Percentiles rank a stretch among this genome's conserved stretches.
Conservation (phyloP, 2,329 filamentous ascomycete genomes). For the Hymenoscyphus occultus region DNA sequence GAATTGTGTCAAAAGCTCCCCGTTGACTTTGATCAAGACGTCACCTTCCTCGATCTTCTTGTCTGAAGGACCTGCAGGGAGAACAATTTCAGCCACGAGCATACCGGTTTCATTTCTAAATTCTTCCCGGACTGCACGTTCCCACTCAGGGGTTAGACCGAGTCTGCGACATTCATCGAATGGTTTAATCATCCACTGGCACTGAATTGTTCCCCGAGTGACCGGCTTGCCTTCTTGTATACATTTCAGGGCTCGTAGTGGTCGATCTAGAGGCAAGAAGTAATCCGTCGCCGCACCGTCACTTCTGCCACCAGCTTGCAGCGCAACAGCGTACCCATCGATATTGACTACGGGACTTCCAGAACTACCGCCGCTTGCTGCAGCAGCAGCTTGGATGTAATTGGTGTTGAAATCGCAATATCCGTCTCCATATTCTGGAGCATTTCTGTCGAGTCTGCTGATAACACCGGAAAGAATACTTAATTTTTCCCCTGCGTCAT, state of each 20-base stretch:
- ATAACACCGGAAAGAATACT: conserved; percentile 98
- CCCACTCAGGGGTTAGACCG: conserved; percentile 80
- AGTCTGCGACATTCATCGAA: conserved; percentile 95
- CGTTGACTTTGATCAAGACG: conserved; percentile 89
- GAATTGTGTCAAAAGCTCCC: conserved; percentile 88
- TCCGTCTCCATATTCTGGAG: conserved; percentile 94
- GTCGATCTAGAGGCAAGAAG: conserved; percentile 89
- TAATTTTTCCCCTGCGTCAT: conserved; percentile 97
- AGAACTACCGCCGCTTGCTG: conserved; percentile 95
- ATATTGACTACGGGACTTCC: conserved; percentile 97
- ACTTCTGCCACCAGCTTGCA: conserved; percentile 90
- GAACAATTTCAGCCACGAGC: conserved; percentile 92
- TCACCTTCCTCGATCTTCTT: conserved; percentile 90
- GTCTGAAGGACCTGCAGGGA: conserved; percentile 86
- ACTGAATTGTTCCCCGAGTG: conserved; percentile 94
- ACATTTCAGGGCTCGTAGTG: conserved; percentile 80
- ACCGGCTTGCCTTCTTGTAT: conserved; percentile 74
- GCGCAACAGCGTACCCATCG: conserved; percentile 83
- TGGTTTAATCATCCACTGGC: conserved; percentile 93
- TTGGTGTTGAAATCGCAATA: conserved; percentile 96
- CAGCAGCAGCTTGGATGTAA: conserved; percentile 97
- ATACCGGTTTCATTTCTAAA: conserved; percentile 95
- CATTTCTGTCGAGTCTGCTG: conserved; percentile 91
- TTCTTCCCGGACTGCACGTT: conserved; percentile 74
- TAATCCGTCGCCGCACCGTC: conserved; percentile 98